Percentiles rank a stretch among this genome's conserved stretches.
These are phyloP conservation scores for Metschnikowia borealis DNA, from an alignment of 805 yeast genomes.

Conservation along the genomic window DNA sequence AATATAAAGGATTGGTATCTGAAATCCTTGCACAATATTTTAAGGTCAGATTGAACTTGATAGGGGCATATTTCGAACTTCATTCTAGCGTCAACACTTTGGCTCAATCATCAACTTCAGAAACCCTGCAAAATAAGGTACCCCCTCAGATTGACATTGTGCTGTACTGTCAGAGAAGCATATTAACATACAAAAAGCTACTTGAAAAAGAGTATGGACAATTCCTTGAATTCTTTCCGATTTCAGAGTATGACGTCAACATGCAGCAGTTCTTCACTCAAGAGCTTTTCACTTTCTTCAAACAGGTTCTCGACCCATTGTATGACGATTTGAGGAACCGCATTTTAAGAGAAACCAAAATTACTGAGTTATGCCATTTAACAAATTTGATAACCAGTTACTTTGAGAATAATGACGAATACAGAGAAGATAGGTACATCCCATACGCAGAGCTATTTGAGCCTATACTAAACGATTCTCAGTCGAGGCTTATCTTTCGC, in stretches of 20 bases:
- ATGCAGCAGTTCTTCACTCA: conserved; percentile 15
- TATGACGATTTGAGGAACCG: conserved; percentile 65
- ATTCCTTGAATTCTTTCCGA: conserved; percentile 50
- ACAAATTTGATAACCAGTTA: conserved; percentile 65
- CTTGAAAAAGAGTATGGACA: conserved; percentile 58
- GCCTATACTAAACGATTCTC: conserved; percentile 73
- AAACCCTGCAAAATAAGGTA: neutral
- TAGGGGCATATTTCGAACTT: conserved; percentile 37
- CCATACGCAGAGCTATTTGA: conserved; percentile 55
- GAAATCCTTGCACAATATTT: conserved; percentile 68
- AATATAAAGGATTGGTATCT: conserved; percentile 61
- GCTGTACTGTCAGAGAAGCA: conserved; percentile 57
- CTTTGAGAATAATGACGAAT: conserved; percentile 56
- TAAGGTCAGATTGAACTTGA: conserved; percentile 47
- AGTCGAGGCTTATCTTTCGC: conserved; percentile 74
- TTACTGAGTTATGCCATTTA: conserved; percentile 68
- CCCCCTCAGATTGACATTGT: conserved; percentile 32
- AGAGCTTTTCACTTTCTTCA: conserved; percentile 56
- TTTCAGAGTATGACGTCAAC: neutral
- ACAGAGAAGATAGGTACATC: conserved; percentile 28
- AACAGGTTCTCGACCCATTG: conserved; percentile 67
- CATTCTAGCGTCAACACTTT: neutral
- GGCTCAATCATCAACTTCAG: neutral
- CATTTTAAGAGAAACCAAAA: conserved; percentile 66
- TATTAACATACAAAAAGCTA: conserved; percentile 56